Percentiles rank a stretch among this genome's conserved stretches.
Evolutionary conservation across 2,329 filamentous ascomycete species (phyloP).

Genomic region (Camillea tinctor): DNA sequence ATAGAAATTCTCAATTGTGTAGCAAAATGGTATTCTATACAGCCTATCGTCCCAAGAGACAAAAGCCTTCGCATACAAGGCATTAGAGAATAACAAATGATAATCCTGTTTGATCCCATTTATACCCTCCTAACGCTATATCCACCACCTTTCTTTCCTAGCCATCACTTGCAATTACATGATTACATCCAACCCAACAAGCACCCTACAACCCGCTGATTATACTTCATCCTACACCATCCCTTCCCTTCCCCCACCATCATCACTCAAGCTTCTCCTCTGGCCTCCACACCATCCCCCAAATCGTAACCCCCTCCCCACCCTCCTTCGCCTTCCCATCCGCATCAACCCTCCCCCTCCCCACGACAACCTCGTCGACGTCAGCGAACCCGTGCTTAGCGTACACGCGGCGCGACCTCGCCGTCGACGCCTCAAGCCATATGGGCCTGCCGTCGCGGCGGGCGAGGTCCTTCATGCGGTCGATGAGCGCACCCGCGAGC

Average conservation of each 20-base stretch:
- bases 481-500: conserved; percentile 7
- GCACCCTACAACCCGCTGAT: too few relatives aligned
- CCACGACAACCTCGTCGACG: conserved; percentile 10
- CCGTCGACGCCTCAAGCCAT: conserved; percentile 13
- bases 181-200: too few relatives aligned
- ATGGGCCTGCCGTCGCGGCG: conserved; percentile 5
- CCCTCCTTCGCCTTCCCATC: conserved; percentile 9
- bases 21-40: too few relatives aligned
- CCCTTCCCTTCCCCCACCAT: neutral
- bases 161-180: too few relatives aligned
- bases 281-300: conserved; percentile 16
- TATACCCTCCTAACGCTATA: too few relatives aligned
- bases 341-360: conserved; percentile 4
- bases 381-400: conserved; percentile 11
- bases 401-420: conserved; percentile 8
- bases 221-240: too few relatives aligned
- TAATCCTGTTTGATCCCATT: too few relatives aligned
- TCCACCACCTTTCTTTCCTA: too few relatives aligned
- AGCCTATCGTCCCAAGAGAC: too few relatives aligned
- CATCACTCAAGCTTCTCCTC: neutral
- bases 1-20: too few relatives aligned
- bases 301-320: conserved; percentile 11
- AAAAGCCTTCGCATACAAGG: too few relatives aligned
- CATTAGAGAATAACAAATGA: too few relatives aligned
- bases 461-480: conserved; percentile 8